phyloP scores from a whole-genome alignment of 2,329 filamentous ascomycete genomes.

The Leptographium lundbergii region DNA sequence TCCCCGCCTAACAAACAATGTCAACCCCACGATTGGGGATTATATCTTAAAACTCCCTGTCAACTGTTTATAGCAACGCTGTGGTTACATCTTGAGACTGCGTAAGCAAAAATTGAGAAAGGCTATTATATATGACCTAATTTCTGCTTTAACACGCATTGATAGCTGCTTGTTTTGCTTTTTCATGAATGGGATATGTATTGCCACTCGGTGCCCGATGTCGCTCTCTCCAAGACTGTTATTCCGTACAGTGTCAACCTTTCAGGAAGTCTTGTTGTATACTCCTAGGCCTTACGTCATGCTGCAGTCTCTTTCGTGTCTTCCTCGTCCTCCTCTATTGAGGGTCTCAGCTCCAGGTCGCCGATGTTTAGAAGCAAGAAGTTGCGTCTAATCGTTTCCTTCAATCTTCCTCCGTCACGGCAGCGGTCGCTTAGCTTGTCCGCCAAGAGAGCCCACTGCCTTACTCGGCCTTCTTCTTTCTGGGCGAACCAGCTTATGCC shows the following conservation, averaged over 20 bases:
- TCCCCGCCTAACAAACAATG: background rate
- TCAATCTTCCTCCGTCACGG: constrained; percentile 37
- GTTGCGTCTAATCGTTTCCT: constrained; percentile 29
- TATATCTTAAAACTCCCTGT: too few relatives aligned
- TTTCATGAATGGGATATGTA: too few relatives aligned
- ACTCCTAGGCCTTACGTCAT: too few relatives aligned
- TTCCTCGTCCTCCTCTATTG: constrained; percentile 1
- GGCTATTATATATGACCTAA: too few relatives aligned
- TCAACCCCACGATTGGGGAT: background rate
- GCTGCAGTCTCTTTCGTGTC: background rate
- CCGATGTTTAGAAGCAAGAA: constrained; percentile 26
- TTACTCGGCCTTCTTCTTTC: constrained; percentile 40
- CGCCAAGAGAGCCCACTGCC: constrained; percentile 50
- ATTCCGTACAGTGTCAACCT: background rate
- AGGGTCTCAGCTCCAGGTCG: constrained; percentile 8
- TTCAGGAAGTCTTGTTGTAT: background rate
- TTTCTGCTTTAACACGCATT: too few relatives aligned
- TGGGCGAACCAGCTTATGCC: constrained; percentile 52
- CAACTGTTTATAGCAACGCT: too few relatives aligned
- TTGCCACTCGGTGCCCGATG: too few relatives aligned
- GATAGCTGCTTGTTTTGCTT: too few relatives aligned
- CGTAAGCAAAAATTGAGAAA: too few relatives aligned
- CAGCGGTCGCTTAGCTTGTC: constrained; percentile 47
- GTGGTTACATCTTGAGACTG: too few relatives aligned
- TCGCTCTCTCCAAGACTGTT: too few relatives aligned